phyloP scores from a whole-genome alignment of 371 early-diverging fungal species.

The Rhizomucor pusillus region DNA sequence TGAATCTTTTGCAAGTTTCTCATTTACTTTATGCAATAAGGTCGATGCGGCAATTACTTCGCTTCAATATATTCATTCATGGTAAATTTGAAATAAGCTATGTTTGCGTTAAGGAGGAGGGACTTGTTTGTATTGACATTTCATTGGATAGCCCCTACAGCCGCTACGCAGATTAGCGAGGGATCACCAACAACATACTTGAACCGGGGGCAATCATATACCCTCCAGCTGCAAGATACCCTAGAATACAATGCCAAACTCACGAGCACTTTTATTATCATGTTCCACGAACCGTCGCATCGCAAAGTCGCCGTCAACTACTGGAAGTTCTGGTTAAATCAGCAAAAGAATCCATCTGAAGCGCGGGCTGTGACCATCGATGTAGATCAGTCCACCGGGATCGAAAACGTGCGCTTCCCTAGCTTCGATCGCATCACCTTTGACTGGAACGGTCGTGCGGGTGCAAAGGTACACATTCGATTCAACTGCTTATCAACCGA shows the following conservation, averaged over 20 bases:
- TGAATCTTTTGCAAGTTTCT: too few species aligned
- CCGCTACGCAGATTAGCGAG: constrained; percentile 29
- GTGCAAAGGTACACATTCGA: constrained; percentile 69
- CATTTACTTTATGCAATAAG: too few species aligned
- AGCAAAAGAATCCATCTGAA: constrained; percentile 58
- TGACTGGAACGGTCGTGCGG: constrained; percentile 69
- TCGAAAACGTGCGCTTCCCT: constrained; percentile 50
- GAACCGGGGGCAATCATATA: constrained; percentile 65
- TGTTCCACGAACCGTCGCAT: constrained; percentile 75
- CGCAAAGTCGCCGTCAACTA: constrained; percentile 64
- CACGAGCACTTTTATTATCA: constrained; percentile 60
- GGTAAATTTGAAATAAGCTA: too few species aligned
- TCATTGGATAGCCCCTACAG: constrained; percentile 47
- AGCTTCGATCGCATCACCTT: constrained; percentile 76
- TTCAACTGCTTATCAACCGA: constrained; percentile 84
- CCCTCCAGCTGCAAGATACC: constrained; percentile 36
- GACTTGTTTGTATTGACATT: too few species aligned
- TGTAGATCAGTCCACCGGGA: constrained; percentile 33
- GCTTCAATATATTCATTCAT: too few species aligned
- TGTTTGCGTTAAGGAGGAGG: too few species aligned
- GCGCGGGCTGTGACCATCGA: constrained; percentile 70
- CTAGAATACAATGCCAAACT: constrained; percentile 40
- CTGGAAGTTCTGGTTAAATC: constrained; percentile 81
- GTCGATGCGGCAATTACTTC: too few species aligned
- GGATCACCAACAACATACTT: constrained; percentile 58